A percentile compares a stretch with the other conserved stretches of the same genome.
phyloP scores from a whole-genome alignment of 2,329 filamentous ascomycete genomes.

The Myriosclerotinia duriaeana region DNA sequence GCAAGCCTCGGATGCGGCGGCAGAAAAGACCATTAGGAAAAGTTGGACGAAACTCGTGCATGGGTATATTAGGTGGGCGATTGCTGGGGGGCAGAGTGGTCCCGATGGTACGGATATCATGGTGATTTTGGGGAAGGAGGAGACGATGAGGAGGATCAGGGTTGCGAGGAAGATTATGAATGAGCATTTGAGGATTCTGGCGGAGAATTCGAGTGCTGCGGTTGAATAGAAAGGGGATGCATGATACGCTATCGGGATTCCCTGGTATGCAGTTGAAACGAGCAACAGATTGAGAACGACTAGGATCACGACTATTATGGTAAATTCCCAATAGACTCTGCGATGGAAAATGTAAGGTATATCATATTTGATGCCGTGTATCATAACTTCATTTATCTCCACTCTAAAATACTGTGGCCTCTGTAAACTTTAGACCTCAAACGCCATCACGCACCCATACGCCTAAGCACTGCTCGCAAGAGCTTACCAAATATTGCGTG shows the following conservation, averaged over 20 bases:
- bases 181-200: not conserved
- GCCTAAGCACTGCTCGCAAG: conserved; percentile 18
- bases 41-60: conserved; percentile 50
- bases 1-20: not conserved
- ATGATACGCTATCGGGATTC: not conserved
- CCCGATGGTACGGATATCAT: conserved; percentile 55
- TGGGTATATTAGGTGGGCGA: conserved; percentile 56
- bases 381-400: conserved; percentile 22
- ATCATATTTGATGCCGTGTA: conserved; percentile 12
- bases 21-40: conserved; percentile 28
- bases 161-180: conserved; percentile 29
- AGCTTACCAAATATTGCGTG: conserved; percentile 9
- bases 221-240: not conserved
- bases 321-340: not conserved
- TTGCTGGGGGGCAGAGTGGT: conserved; percentile 53
- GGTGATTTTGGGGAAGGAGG: conserved; percentile 54
- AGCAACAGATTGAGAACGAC: not conserved
- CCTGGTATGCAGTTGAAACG: not conserved
- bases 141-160: conserved; percentile 46
- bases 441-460: conserved; percentile 19
- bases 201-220: not conserved
- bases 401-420: conserved; percentile 19
- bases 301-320: not conserved
- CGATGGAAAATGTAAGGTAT: not conserved
- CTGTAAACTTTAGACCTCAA: conserved; percentile 16